Evolutionary conservation across 2,329 filamentous ascomycete species (phyloP), one percentile per base, ranked within the genome.

Genomic region (Paecilomyces niveus): DNA sequence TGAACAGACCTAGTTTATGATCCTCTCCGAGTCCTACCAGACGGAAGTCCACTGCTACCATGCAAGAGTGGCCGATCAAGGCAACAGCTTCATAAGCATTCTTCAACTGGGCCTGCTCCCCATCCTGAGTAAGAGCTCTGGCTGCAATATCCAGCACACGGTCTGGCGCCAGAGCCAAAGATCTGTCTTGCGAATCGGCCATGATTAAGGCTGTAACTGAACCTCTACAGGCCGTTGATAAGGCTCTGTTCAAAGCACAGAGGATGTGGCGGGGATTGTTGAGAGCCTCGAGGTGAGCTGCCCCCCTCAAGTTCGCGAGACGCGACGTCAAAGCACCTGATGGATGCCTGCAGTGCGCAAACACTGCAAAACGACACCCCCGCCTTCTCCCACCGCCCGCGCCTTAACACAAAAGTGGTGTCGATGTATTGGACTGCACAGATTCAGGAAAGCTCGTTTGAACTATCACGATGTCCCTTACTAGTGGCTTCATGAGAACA

Each of bases 1-100:
- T 1, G 6, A 29, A 60, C 58, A 53, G 54, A 90, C 89, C 83
- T 63, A 89, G 84, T 54, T 80, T 84, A 69, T 92, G 85, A 56
- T 93, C 90, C 74, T 97, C 91, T 54, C 88, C 83, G n/a, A 96
- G 86, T 1, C 92, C 92, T 18, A 91, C 76, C 2, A 97, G 81
- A 56, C 87, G 83, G 72, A 97, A 97, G 62, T 86, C 89, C 2
- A 93, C 85, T 8, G 87, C 86, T 24, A 84, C 72, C 86, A 97
- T 89, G 67, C 87, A 91, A 3, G 90, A 89, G 73, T 99, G 93
- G 21, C 87, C 81, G 62, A 95, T 87, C 24, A 97, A 83, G 15
- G 90, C 91, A 61, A 97, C 80, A 54, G 89, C 90, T 76, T 97
- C 92, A 71, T 89, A 90, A 0, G 88, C 61, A 61, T 72, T 73